Base-by-base conservation (phyloP, 768 basidiomycete genomes). In the Boletus edulis region DNA sequence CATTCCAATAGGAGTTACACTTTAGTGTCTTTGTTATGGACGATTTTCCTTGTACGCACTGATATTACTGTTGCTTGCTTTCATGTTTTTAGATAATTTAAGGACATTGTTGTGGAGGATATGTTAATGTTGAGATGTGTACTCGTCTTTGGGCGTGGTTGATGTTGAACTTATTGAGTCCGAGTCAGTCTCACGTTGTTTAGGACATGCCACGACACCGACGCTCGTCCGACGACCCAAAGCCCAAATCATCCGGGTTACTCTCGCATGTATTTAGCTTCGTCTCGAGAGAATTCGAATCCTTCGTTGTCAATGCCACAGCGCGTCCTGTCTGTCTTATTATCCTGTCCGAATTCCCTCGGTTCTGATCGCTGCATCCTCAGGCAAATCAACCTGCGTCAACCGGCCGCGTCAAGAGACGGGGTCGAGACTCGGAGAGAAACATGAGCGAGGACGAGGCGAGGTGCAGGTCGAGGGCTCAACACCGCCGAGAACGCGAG, bases 251-350 rank as follows among this genome's bases (percentile, higher is more conserved):
- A 18, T 40, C 63, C 17, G 81, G 85, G 40, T 62, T 87, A 3
- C 60, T 89, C 20, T 81, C 84, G 1, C 83, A 82, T 58, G 85
- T 91, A 5, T 76, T 90, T 59, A 78, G 73, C 67, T 89, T 84
- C 66, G 81, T 92, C 5, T 82, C 87, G 12, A 76, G 82, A 47
- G 89, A 92, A 67, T 64, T 91, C 37, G 83, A 83, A 44, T 83
- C 83, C 12, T 91, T 92, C 67, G 77, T 91, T 24, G 71, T 79
- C 18, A 85, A 75, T 62, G 89, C 89, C 46, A 82, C 85, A 10
- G 85, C 58, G 10, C 54, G 51, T 24, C 46, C 54, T 57, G 61
- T 65, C 61, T 59, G 66, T 63, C 45, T 29, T 29, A 29, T 27
- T 13, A 5, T 40, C 24, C 22, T 18, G 3, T 47, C 31, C 14